Conservation (phyloP, 805 yeast genomes). For the Tetrapisispora namnaoensis region DNA sequence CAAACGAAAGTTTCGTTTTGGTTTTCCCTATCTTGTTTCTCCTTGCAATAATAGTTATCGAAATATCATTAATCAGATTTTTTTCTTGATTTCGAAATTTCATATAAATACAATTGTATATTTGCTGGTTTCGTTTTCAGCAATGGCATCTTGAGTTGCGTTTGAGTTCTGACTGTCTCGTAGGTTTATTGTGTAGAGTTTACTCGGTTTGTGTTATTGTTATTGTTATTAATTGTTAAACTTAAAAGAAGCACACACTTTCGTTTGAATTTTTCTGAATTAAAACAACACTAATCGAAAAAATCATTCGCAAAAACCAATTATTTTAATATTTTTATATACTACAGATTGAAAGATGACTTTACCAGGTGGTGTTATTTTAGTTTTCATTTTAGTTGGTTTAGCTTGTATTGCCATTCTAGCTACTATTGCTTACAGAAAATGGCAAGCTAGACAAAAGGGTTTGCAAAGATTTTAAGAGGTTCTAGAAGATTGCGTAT, state of each 20-base stretch:
- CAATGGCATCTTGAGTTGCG: too few relatives aligned
- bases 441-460: slow-evolving; percentile 30
- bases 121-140: too few relatives aligned
- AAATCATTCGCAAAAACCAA: not conserved
- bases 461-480: slow-evolving; percentile 32
- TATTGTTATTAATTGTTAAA: too few relatives aligned
- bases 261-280: slow-evolving; percentile 1
- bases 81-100: not conserved
- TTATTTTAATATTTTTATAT: not conserved
- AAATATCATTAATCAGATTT: too few relatives aligned
- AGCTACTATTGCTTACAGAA: slow-evolving; percentile 25
- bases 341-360: not conserved
- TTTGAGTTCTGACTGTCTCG: too few relatives aligned
- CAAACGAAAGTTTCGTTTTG: too few relatives aligned
- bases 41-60: too few relatives aligned
- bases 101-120: not conserved
- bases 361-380: slow-evolving; percentile 65
- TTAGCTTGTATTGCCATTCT: slow-evolving; percentile 28
- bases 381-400: slow-evolving; percentile 43
- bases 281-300: not conserved
- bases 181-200: too few relatives aligned
- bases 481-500: too few relatives aligned
- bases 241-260: not conserved
- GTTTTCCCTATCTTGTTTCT: too few relatives aligned
- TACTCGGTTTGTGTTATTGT: too few relatives aligned